A percentile compares a stretch with the other conserved stretches of the same genome.
Conservation (phyloP, 192 early-diverging fungal species). For the Jimgerdemannia flammicorona region DNA sequence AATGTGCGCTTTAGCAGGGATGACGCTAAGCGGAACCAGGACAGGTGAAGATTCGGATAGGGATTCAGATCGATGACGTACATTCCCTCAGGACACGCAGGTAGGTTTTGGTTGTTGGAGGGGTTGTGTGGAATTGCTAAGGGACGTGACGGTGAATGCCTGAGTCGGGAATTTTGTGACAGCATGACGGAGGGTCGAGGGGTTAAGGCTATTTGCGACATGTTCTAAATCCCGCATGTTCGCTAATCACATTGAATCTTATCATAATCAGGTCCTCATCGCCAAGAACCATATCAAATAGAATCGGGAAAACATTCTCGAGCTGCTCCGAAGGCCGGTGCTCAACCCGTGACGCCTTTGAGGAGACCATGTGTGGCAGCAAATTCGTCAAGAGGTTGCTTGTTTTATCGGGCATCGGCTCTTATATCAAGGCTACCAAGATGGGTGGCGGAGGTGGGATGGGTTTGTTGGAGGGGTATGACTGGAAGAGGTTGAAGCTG, state of each 20-base stretch:
- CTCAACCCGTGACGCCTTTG: slow-evolving; percentile 64
- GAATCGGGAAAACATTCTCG: slow-evolving; percentile 75
- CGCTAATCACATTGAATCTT: neutral
- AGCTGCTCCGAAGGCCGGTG: slow-evolving; percentile 75
- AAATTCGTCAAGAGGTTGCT: slow-evolving; percentile 72
- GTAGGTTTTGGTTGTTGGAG: slow-evolving; percentile 16
- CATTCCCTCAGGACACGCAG: slow-evolving; percentile 71
- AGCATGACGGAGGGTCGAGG: too few species aligned
- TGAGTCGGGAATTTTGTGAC: too few species aligned
- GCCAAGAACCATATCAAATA: slow-evolving; percentile 75
- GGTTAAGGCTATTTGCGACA: too few species aligned
- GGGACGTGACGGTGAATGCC: too few species aligned
- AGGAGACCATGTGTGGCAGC: slow-evolving; percentile 65
- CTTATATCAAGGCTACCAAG: slow-evolving; percentile 54
- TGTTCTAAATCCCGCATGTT: too few species aligned
- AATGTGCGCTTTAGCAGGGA: too few species aligned
- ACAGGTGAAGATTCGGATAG: slow-evolving; percentile 50
- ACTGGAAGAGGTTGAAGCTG: neutral
- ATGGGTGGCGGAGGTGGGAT: slow-evolving; percentile 11
- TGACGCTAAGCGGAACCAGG: slow-evolving; percentile 21
- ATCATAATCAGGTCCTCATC: slow-evolving; percentile 46
- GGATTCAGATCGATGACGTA: slow-evolving; percentile 64
- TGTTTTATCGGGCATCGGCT: slow-evolving; percentile 74
- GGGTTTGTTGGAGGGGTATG: neutral
- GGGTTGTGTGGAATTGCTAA: too few species aligned